Conservation (phyloP, 1,284 basidiomycete species). For the Papiliotrema terrestris region DNA sequence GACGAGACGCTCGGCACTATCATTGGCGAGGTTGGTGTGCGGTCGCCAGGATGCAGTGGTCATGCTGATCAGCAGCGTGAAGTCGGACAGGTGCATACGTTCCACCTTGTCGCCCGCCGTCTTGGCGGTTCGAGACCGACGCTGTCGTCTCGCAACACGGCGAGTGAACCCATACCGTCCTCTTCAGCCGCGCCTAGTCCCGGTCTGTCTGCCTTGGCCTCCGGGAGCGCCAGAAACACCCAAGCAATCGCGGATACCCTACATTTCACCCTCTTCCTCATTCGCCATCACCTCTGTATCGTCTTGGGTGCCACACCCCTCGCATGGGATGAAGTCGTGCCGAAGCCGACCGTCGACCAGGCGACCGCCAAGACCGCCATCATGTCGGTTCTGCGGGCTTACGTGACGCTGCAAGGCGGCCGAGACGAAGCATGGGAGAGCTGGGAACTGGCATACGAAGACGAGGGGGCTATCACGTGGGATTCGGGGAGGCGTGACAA, state of each 20-base stretch:
- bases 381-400: slow-evolving; percentile 28
- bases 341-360: slow-evolving; percentile 27
- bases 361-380: slow-evolving; percentile 30
- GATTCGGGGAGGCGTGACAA: slow-evolving; percentile 7
- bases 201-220: background rate
- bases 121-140: slow-evolving; percentile 1
- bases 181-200: background rate
- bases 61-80: slow-evolving; percentile 8
- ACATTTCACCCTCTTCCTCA: slow-evolving; percentile 41
- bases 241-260: slow-evolving; percentile 33
- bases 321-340: slow-evolving; percentile 33
- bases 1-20: slow-evolving; percentile 33
- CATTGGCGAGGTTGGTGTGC: slow-evolving; percentile 21
- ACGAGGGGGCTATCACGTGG: slow-evolving; percentile 23
- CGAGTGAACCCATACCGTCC: background rate
- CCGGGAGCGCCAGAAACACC: background rate
- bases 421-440: slow-evolving; percentile 26
- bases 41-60: background rate
- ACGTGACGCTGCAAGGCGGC: slow-evolving; percentile 8
- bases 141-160: background rate
- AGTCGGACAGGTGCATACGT: slow-evolving; percentile 15
- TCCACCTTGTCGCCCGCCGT: slow-evolving; percentile 37
- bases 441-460: slow-evolving; percentile 32
- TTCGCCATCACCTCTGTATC: slow-evolving; percentile 36
- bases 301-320: slow-evolving; percentile 22